phyloP scores from a whole-genome alignment of 2,329 filamentous ascomycete genomes.

The Fusarium sp. region DNA sequence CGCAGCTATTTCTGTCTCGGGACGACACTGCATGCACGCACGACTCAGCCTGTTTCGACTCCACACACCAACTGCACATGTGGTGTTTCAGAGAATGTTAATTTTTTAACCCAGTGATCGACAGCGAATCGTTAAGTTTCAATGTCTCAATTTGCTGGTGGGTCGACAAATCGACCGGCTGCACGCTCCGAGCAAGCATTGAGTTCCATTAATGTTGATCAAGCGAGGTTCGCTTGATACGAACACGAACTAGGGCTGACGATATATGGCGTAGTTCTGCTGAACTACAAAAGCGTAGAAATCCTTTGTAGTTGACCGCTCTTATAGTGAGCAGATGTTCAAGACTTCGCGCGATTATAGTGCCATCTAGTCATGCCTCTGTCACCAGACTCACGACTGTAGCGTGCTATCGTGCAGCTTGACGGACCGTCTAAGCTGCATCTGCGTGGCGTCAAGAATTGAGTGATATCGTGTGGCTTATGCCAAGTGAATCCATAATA shows the following conservation, averaged over 20 bases:
- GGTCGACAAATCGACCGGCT: slow-evolving; percentile 1
- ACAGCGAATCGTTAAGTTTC: neutral
- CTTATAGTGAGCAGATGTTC: slow-evolving; percentile 3
- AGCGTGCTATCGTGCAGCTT: neutral
- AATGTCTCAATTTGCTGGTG: neutral
- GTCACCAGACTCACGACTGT: neutral
- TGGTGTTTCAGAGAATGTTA: slow-evolving; percentile 31
- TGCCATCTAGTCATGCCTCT: neutral
- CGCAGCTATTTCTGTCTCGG: slow-evolving; percentile 27
- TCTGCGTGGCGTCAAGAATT: slow-evolving; percentile 1
- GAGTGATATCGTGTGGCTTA: neutral
- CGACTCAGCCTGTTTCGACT: slow-evolving; percentile 27
- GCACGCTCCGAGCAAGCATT: neutral
- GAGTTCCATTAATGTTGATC: neutral
- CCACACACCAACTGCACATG: slow-evolving; percentile 4
- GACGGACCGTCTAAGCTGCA: slow-evolving; percentile 4
- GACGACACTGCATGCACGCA: slow-evolving; percentile 4
- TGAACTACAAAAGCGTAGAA: neutral
- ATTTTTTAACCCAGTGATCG: slow-evolving; percentile 5
- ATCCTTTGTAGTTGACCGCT: slow-evolving; percentile 7
- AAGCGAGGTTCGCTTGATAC: neutral
- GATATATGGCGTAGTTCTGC: neutral
- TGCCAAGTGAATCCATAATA: neutral
- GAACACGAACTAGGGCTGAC: neutral
- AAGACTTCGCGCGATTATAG: neutral